Evolutionary conservation across 2,329 filamentous ascomycete genomes (phyloP), one percentile per base, ranked within the genome.

Genomic region (Eutypella sp.): DNA sequence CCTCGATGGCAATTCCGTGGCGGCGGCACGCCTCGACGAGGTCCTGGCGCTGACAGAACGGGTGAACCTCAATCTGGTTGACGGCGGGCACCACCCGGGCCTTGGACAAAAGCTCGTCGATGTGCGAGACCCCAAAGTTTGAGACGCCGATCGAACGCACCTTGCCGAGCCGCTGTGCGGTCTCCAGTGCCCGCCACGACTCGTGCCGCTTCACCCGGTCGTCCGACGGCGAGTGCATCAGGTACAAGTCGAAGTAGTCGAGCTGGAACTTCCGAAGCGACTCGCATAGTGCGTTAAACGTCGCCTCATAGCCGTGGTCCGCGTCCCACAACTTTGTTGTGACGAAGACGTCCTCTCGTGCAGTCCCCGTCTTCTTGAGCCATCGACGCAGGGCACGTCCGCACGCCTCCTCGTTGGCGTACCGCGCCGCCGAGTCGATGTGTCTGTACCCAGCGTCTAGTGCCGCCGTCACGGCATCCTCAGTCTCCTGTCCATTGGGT

Each of bases 31-130:
- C 34, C 41, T 73, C 66, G 23, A 78, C 61, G 53, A 74, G 73
- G 44, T 76, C 71, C 47, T 69, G 63, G 54, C 81, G 78, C 29
- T 74, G 78, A 13, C 81, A 65, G 39, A 73, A 76, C 1, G 79
- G 79, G 60, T 84, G 78, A 43, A 78, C 69, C 63, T 82, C 78
- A 50, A 82, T 75, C 64, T 84, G 79, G 60, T 83, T 81, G 40
- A 75, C 73, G 1, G 73, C 72, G 5, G 80, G 79, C 1, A 69
- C 57, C 39, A 80, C 60, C 7, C 62, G 67, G 27, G 70, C 70
- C 29, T 71, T 57, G 22, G 65, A 47, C n/a, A 68, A 49, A 13
- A 71, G 53, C 25, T 64, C 53, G 41, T 64, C 52, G 6, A 72
- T 48, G 44, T 67, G 62, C 44, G 48, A 45, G 33, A 59, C 50